Evolutionary conservation across 2,329 filamentous ascomycete genomes (phyloP).

Genomic region (Aphanoascus verrucosus): DNA sequence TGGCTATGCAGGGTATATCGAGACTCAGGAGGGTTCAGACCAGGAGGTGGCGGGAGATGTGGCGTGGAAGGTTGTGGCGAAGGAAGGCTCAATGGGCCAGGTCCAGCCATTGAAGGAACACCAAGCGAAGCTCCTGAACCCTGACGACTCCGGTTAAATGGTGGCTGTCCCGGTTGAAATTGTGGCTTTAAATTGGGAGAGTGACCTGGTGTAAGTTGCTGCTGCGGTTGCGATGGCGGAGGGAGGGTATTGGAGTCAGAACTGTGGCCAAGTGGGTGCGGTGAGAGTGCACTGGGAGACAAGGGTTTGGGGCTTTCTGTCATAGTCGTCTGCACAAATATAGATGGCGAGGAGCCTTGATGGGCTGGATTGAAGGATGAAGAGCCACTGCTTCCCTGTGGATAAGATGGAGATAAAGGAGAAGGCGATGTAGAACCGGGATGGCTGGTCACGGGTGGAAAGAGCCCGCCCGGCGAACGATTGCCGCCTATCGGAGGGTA

Average conservation of each 20-base stretch:
- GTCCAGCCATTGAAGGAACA: conserved; percentile 8
- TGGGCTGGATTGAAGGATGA: conserved; percentile 30
- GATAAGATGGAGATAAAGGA: conserved; percentile 39
- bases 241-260: conserved; percentile 23
- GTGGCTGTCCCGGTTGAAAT: conserved; percentile 28
- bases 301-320: conserved; percentile 82
- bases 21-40: conserved; percentile 27
- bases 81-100: conserved; percentile 12
- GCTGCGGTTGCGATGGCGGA: conserved; percentile 26
- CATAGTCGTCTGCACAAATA: conserved; percentile 63
- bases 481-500: conserved; percentile 58
- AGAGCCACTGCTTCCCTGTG: conserved; percentile 24
- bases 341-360: conserved; percentile 39
- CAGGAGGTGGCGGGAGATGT: conserved; percentile 27
- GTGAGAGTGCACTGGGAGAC: conserved; percentile 35
- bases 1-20: conserved; percentile 29
- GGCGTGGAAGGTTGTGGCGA: conserved; percentile 18
- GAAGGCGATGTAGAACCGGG: conserved; percentile 47
- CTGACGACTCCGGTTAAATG: conserved; percentile 20
- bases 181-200: conserved; percentile 36
- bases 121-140: conserved; percentile 9
- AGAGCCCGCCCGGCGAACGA: conserved; percentile 46
- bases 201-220: conserved; percentile 24
- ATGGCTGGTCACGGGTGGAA: conserved; percentile 51
- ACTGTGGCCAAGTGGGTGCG: conserved; percentile 30